These are phyloP conservation scores for Tylopilus vinaceipallidus DNA, from an alignment of 768 basidiomycete genomes.

Conservation along the genomic window DNA sequence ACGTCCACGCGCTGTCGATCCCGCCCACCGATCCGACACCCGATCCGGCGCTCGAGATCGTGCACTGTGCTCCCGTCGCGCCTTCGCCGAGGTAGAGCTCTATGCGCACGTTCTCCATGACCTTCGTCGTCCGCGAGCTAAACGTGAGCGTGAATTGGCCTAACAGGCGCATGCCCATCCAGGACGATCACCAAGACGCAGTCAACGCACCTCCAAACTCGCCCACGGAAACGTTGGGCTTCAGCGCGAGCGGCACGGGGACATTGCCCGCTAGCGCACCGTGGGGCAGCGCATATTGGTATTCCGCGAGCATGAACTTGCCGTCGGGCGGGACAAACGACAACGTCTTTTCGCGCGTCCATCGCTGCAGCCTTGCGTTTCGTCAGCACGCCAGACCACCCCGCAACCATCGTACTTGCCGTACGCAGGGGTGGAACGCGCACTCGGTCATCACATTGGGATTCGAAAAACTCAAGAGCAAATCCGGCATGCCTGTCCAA, in stretches of 20 bases:
- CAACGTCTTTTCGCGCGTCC: slow-evolving; percentile 70
- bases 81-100: slow-evolving; percentile 76
- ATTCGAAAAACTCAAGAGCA: slow-evolving; percentile 74
- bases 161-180: no score
- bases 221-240: slow-evolving; percentile 36
- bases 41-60: slow-evolving; percentile 55
- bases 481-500: slow-evolving; percentile 79
- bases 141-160: slow-evolving; percentile 62
- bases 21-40: slow-evolving; percentile 39
- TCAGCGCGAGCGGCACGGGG: slow-evolving; percentile 51
- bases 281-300: slow-evolving; percentile 58
- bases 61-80: slow-evolving; percentile 71
- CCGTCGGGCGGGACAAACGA: slow-evolving; percentile 97
- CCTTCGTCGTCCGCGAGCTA: slow-evolving; percentile 59
- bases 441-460: slow-evolving; percentile 71
- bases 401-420: slow-evolving; percentile 45
- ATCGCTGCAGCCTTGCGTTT: slow-evolving; percentile 64
- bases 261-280: slow-evolving; percentile 40
- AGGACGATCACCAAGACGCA: not conserved
- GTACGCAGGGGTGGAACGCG: slow-evolving; percentile 90
- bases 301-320: slow-evolving; percentile 79
- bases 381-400: slow-evolving; percentile 4
- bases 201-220: slow-evolving; percentile 31
- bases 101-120: slow-evolving; percentile 69
- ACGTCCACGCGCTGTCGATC: slow-evolving; percentile 71